Conservation (phyloP, 176 grass and related monocot species). For the Raddia distichophylla region DNA sequence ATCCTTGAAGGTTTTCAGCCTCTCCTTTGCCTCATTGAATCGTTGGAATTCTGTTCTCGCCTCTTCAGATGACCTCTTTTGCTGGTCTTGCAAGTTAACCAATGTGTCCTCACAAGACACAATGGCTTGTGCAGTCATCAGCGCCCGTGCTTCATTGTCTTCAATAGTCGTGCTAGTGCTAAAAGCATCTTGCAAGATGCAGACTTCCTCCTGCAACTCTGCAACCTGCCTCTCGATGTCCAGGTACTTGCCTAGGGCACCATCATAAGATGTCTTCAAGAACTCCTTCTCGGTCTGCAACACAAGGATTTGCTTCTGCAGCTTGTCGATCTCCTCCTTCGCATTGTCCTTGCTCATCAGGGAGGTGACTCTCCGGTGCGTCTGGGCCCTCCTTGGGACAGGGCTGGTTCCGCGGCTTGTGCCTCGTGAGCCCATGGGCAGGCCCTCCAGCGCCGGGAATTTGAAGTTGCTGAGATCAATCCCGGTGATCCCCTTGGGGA, state of each 20-base stretch:
- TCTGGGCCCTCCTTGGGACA: slow-evolving; percentile 41
- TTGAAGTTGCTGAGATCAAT: slow-evolving; percentile 60
- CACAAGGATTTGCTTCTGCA: slow-evolving; percentile 79
- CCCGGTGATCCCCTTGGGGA: slow-evolving; percentile 49
- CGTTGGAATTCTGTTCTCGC: slow-evolving; percentile 52
- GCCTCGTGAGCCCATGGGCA: slow-evolving; percentile 44
- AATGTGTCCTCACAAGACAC: slow-evolving; percentile 86
- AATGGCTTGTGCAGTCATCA: slow-evolving; percentile 82
- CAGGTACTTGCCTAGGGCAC: slow-evolving; percentile 61
- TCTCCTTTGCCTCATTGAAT: slow-evolving; percentile 62
- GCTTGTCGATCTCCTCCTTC: slow-evolving; percentile 69
- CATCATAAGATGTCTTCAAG: slow-evolving; percentile 76
- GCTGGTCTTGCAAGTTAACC: slow-evolving; percentile 63
- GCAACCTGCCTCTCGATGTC: slow-evolving; percentile 78
- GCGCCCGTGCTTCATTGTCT: slow-evolving; percentile 84
- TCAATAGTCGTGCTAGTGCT: slow-evolving; percentile 64
- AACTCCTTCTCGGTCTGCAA: slow-evolving; percentile 88
- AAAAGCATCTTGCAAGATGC: slow-evolving; percentile 81
- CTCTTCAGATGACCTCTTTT: slow-evolving; percentile 61
- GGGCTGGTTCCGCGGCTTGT: slow-evolving; percentile 36
- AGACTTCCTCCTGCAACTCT: slow-evolving; percentile 70
- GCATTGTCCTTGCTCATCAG: slow-evolving; percentile 78
- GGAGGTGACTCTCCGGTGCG: slow-evolving; percentile 46
- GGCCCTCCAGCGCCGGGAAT: slow-evolving; percentile 45
- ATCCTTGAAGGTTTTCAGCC: slow-evolving; percentile 63